Conservation (phyloP, 352 stramenopile species). For the Globisporangium cylindrosporum region DNA sequence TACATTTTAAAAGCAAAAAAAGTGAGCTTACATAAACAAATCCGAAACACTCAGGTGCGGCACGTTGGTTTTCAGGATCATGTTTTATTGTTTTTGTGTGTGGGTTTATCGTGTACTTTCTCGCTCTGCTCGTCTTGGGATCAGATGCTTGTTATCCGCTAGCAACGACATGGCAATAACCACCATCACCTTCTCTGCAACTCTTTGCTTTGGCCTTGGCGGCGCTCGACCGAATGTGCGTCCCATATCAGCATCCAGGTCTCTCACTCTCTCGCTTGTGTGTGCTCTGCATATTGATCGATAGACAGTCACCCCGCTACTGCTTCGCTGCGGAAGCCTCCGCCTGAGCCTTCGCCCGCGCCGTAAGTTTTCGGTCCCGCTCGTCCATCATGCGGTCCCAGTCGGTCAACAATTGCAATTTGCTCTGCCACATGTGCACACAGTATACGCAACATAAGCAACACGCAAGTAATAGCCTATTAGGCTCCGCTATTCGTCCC, state of each 20-base stretch:
- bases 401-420: conserved; percentile 72
- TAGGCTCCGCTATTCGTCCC: not conserved
- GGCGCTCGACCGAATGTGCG: not conserved
- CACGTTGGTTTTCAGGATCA: not conserved
- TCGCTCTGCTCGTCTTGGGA: not conserved
- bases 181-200: not conserved
- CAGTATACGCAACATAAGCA: not conserved
- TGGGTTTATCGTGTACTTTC: not conserved
- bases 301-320: not conserved
- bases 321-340: conserved; percentile 11
- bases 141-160: not conserved
- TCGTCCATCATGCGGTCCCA: conserved; percentile 85
- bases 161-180: not conserved
- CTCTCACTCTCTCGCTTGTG: not conserved
- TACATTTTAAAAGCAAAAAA: too few relatives aligned
- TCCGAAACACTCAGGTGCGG: too few relatives aligned
- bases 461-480: not conserved
- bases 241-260: not conserved
- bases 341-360: conserved; percentile 31
- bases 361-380: conserved; percentile 63
- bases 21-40: too few relatives aligned
- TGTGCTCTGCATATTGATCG: not conserved
- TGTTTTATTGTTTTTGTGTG: not conserved
- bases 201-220: not conserved
- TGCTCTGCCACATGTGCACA: conserved; percentile 38